Percentiles rank a stretch among this genome's conserved stretches.
Evolutionary conservation across 75 land plant genomes (phyloP).

Genomic region (Picea glauca): DNA sequence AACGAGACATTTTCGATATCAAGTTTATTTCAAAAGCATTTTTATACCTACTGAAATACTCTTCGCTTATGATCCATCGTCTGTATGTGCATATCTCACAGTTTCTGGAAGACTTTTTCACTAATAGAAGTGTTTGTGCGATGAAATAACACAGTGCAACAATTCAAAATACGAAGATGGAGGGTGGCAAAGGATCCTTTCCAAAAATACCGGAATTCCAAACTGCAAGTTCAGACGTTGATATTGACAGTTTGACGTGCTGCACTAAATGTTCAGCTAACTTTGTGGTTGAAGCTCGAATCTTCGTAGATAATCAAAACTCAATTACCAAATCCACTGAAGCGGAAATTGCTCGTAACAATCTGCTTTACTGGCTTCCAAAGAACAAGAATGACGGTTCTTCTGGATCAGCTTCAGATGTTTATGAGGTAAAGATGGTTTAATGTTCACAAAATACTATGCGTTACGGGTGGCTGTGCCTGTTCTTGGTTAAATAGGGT

Average conservation of each 20-base stretch:
- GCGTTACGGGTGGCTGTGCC: too few species aligned
- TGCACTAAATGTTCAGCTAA: conserved; percentile 58
- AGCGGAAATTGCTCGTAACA: conserved; percentile 9
- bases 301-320: conserved; percentile 7
- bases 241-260: conserved; percentile 28
- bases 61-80: too few species aligned
- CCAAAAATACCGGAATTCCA: neutral
- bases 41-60: too few species aligned
- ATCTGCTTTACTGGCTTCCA: conserved; percentile 52
- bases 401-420: neutral
- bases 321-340: conserved; percentile 1
- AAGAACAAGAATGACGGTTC: conserved; percentile 29
- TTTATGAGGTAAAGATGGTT: conserved; percentile 20
- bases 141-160: neutral
- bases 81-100: too few species aligned
- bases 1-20: too few species aligned
- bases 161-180: neutral
- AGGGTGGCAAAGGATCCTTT: neutral
- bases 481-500: too few species aligned
- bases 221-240: neutral
- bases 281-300: conserved; percentile 41
- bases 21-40: too few species aligned
- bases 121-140: neutral
- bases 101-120: too few species aligned
- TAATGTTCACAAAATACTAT: too few species aligned